Percentiles rank a stretch among this genome's conserved stretches.
Conservation (phyloP, 345 rosid genomes). For the Ceriops zippeliana region DNA sequence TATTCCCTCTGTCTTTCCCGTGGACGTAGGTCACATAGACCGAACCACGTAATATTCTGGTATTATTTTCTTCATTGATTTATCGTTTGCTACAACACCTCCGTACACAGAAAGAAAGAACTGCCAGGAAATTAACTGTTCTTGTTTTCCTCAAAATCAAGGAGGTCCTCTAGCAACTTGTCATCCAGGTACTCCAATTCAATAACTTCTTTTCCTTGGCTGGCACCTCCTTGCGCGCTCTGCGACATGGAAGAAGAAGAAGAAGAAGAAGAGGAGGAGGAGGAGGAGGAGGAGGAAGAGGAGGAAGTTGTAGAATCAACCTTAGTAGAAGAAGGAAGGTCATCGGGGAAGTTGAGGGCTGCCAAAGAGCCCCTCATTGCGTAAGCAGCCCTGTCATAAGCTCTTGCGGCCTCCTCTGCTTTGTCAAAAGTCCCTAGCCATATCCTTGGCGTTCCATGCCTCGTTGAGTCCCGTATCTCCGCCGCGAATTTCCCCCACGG, state of each 20-base stretch:
- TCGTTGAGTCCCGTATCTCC: conserved; percentile 75
- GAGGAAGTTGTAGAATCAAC: conserved; percentile 12
- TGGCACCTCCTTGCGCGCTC: conserved; percentile 4
- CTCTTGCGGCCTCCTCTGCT: conserved; percentile 74
- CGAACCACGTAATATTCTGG: no score
- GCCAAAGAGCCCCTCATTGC: conserved; percentile 65
- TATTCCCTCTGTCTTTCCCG: no score
- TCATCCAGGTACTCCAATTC: conserved; percentile 58
- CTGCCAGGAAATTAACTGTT: neutral
- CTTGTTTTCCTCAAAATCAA: conserved; percentile 32
- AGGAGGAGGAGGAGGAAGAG: neutral
- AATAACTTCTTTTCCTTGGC: conserved; percentile 29
- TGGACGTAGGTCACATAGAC: no score
- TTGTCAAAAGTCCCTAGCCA: conserved; percentile 88
- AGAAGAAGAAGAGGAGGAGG: neutral
- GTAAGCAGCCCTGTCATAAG: conserved; percentile 76
- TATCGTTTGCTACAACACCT: no score
- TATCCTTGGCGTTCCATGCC: conserved; percentile 55
- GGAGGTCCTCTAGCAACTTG: conserved; percentile 52
- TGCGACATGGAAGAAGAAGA: conserved; percentile 10
- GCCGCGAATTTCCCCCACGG: conserved; percentile 93
- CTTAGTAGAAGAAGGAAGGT: conserved; percentile 32
- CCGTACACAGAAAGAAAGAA: neutral
- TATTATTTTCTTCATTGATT: no score
- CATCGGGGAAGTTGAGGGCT: conserved; percentile 68